A percentile compares a stretch with the other conserved stretches of the same genome.
Conservation (phyloP, 2,329 filamentous ascomycete species). For the Piedraia hortae region DNA sequence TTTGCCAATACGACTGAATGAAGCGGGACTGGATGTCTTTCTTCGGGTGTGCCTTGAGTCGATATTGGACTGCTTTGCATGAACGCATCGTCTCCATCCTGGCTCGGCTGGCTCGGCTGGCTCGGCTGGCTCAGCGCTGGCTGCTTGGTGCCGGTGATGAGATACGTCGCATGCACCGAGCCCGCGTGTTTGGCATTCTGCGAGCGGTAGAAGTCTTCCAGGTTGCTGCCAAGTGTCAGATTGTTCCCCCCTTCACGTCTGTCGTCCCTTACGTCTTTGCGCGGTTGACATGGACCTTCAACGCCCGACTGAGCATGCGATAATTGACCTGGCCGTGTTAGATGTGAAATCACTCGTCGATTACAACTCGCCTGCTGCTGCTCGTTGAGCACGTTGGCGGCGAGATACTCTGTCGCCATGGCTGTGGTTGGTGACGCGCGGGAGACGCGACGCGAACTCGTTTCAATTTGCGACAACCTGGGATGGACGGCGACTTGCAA, state of each 20-base stretch:
- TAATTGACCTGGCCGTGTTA: conserved; percentile 51
- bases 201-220: conserved; percentile 56
- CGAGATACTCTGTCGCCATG: conserved; percentile 40
- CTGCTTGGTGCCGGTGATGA: conserved; percentile 42
- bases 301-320: conserved; percentile 50
- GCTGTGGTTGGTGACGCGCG: too few relatives aligned
- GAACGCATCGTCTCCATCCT: conserved; percentile 34
- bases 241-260: too few relatives aligned
- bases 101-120: conserved; percentile 14
- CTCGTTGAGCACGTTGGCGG: conserved; percentile 49
- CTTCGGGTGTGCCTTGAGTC: conserved; percentile 19
- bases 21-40: conserved; percentile 23
- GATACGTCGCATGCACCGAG: conserved; percentile 74
- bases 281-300: conserved; percentile 60
- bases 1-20: conserved; percentile 9
- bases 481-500: too few relatives aligned
- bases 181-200: conserved; percentile 50
- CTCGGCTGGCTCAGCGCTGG: conserved; percentile 12
- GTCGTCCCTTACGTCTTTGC: conserved; percentile 77
- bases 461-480: too few relatives aligned
- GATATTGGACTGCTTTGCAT: conserved; percentile 39
- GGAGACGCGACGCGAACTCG: too few relatives aligned
- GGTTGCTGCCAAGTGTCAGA: conserved; percentile 44
- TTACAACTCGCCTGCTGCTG: conserved; percentile 34
- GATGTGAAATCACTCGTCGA: conserved; percentile 1